phyloP scores from a whole-genome alignment of 331 rosid species.

The Telfairia occidentalis region DNA sequence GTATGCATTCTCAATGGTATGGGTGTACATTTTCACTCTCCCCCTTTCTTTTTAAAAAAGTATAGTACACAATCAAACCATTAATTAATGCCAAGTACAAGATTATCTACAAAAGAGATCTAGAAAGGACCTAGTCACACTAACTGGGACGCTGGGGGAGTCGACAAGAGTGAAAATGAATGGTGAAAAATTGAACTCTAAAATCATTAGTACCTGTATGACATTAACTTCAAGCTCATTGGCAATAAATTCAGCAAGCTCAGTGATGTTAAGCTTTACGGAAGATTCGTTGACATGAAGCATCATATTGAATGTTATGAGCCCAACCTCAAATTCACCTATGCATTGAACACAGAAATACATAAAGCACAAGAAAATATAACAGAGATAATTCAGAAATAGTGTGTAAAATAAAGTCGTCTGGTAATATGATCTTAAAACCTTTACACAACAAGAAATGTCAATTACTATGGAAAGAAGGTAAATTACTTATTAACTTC shows the following conservation, averaged over 20 bases:
- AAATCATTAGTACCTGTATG: constrained; percentile 28
- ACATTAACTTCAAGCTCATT: constrained; percentile 24
- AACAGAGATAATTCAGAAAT: neutral
- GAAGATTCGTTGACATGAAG: constrained; percentile 25
- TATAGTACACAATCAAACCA: neutral
- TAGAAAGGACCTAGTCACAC: neutral
- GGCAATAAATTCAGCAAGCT: constrained; percentile 33
- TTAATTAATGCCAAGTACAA: neutral
- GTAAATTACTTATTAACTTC: neutral
- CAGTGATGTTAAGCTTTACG: constrained; percentile 29
- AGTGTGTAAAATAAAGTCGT: neutral
- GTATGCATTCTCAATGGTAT: neutral
- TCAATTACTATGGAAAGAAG: neutral
- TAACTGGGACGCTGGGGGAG: neutral
- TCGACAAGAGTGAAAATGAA: neutral
- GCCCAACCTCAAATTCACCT: constrained; percentile 32
- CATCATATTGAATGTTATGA: constrained; percentile 31
- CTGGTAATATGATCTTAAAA: neutral
- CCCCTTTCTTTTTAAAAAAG: neutral
- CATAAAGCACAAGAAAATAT: neutral
- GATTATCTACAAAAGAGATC: neutral
- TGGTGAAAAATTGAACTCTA: neutral
- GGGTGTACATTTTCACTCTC: neutral
- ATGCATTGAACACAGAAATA: neutral
- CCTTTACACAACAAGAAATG: neutral